Evolutionary conservation across 1,284 basidiomycete genomes (phyloP), one percentile per base, ranked within the genome.

Genomic region (Leccinum fallax): DNA sequence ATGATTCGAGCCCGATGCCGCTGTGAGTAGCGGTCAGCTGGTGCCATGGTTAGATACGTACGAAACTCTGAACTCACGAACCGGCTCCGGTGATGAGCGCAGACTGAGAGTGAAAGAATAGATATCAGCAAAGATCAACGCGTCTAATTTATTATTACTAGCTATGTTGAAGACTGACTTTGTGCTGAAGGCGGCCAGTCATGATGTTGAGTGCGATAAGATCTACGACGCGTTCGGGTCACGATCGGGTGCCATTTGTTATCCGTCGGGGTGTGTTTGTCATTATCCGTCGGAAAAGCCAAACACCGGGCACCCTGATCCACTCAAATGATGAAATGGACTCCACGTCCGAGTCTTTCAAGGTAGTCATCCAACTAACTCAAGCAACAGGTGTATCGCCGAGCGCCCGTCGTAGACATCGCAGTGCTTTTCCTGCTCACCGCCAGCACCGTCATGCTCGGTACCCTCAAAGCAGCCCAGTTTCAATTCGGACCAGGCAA

Each of bases 1-100:
- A 89, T 1, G 94, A 91, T 79, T 98, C 95, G 62, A 97, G 86
- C 46, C 96, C 96, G 75, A 98, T 97, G 13, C 96, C 97, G 64
- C 92, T 93, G 74, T 34, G 34, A 30, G 36, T 40, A 60, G 64
- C 59, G 57, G 55, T 61, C 54, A 62, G 55, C 55, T 30, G 24
- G 15, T 51, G 62, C 28, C 28, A 30, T 57, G 13, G 55, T 55
- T 51, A 49, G 46, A 15, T 26, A 56, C 19, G 16, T 53, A 38
- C 21, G 34, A 5, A 55, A 43, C n/a, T 32, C n/a, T 49, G 57
- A 48, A 81, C 89, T 80, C 74, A 93, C 92, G 91, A 93, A 74
- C 89, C 92, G 60, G 89, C 93, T 67, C 93, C 93, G 26, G 93
- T 94, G 75, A 94, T 81, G 67, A 95, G 81, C 55, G 92, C 90